A percentile compares a stretch with the other conserved stretches of the same genome.
Evolutionary conservation across 768 basidiomycete species (phyloP).

Genomic region (Suillus brevipes): DNA sequence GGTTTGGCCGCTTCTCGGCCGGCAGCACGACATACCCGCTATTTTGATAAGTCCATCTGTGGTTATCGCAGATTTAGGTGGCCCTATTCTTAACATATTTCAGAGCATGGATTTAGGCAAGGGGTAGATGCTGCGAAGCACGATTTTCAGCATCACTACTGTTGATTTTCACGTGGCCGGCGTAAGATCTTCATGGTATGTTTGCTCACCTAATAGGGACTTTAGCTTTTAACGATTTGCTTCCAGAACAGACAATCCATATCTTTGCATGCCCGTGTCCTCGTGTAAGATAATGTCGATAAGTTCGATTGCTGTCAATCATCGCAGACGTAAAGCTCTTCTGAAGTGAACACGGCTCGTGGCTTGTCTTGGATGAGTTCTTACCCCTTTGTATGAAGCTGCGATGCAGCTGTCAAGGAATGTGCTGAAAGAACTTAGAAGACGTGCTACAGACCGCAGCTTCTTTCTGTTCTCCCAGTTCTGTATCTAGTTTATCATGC

Average conservation of each 20-base stretch:
- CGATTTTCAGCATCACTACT: slow-evolving; percentile 38
- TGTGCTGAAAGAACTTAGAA: background rate
- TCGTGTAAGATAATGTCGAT: slow-evolving; percentile 3
- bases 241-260: slow-evolving; percentile 4
- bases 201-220: background rate
- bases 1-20: slow-evolving; percentile 2
- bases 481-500: background rate
- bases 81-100: slow-evolving; percentile 7
- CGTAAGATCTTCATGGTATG: background rate
- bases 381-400: background rate
- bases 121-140: slow-evolving; percentile 44
- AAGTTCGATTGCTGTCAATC: background rate
- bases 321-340: background rate
- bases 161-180: slow-evolving; percentile 18
- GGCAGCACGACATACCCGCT: slow-evolving; percentile 5
- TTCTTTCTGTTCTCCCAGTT: background rate
- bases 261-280: slow-evolving; percentile 4
- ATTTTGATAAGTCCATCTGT: slow-evolving; percentile 6
- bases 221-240: slow-evolving; percentile 3
- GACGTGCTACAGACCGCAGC: background rate
- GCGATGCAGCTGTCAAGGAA: background rate
- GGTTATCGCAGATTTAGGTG: slow-evolving; percentile 12
- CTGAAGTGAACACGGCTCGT: background rate
- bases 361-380: background rate
- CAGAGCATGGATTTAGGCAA: slow-evolving; percentile 66